Base-by-base conservation (phyloP, 1,284 basidiomycete species). In the Taiwanofungus camphoratus region DNA sequence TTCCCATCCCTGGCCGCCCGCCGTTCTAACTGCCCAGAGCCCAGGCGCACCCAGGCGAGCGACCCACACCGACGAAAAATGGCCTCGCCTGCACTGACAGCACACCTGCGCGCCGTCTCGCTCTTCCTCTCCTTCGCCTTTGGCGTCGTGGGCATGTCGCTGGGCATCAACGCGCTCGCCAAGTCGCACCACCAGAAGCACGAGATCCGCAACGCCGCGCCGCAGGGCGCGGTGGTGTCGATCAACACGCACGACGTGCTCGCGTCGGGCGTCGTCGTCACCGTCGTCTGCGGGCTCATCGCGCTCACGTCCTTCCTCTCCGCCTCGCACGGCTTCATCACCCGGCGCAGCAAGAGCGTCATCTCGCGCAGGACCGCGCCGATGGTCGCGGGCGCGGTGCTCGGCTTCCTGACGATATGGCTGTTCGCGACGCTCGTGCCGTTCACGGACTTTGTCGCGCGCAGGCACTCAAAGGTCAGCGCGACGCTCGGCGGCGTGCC, bases 341-440 rank as follows among this genome's bases (percentile, higher is more conserved):
- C 55, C 31, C 46, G 48, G 8, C n/a, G n/a, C n/a, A n/a, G n/a
- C n/a, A n/a, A n/a, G n/a, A n/a, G n/a, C n/a, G n/a, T n/a, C n/a
- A 8, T 27, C 26, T 7, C 26, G 26, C 13, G 8, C 26, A 7
- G 26, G 8, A 48, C 52, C 12, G 57, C 57, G 13, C 57, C 59
- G 31, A 52, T 49, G 26, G 44, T 66, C 15, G 8, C 7, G 26
- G 57, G 61, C 33, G 39, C 66, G 26, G 61, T 67, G 18, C 64
- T 81, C 36, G 55, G 64, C 16, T 69, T 80, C 56, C 67, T 67
- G 46, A 61, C 67, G 19, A 24, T 68, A 4, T 76, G 74, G 69
- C 60, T 82, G 33, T 68, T 82, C 52, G 77, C 73, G 4, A 60
- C 68, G 16, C 62, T 75, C 40, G 64, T 81, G 16, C 68, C 78